Percentiles rank a stretch among this genome's conserved stretches.
These are phyloP conservation scores for Beauveria medogensis DNA, from an alignment of 2,329 filamentous ascomycete genomes.

Conservation along the genomic window DNA sequence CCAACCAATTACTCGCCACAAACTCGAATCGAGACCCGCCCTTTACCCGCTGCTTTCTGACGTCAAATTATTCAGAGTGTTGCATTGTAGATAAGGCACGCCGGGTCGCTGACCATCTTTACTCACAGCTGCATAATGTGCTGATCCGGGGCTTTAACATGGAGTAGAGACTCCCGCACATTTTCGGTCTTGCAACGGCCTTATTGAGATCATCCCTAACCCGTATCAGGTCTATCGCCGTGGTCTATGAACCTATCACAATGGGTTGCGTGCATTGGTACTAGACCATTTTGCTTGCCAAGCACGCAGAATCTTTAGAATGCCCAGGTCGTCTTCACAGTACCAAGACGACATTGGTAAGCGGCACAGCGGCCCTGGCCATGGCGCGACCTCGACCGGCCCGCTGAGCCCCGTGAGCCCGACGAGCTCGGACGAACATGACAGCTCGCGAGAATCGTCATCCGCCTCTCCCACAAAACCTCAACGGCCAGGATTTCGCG, in stretches of 20 bases:
- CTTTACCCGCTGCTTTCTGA: constrained; percentile 1
- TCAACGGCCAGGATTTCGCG: background rate
- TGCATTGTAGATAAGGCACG: background rate
- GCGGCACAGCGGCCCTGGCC: background rate
- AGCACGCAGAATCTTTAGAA: background rate
- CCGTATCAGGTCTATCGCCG: background rate
- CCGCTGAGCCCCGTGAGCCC: background rate
- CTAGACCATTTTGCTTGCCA: background rate
- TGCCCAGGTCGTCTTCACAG: background rate
- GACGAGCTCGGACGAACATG: background rate
- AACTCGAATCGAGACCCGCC: background rate
- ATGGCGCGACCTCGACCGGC: background rate
- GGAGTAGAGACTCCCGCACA: background rate
- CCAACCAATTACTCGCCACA: background rate
- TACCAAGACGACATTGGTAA: background rate
- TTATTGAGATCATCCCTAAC: background rate
- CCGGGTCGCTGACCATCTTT: background rate
- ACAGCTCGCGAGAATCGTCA: background rate
- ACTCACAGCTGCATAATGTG: background rate
- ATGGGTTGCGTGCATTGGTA: background rate
- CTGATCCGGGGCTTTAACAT: background rate
- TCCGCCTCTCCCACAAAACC: background rate
- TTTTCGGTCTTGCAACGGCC: background rate
- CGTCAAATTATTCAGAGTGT: background rate
- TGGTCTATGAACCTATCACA: background rate